A percentile compares a stretch with the other conserved stretches of the same genome.
phyloP scores from a whole-genome alignment of 768 basidiomycete genomes.

The Podaxis sp. region DNA sequence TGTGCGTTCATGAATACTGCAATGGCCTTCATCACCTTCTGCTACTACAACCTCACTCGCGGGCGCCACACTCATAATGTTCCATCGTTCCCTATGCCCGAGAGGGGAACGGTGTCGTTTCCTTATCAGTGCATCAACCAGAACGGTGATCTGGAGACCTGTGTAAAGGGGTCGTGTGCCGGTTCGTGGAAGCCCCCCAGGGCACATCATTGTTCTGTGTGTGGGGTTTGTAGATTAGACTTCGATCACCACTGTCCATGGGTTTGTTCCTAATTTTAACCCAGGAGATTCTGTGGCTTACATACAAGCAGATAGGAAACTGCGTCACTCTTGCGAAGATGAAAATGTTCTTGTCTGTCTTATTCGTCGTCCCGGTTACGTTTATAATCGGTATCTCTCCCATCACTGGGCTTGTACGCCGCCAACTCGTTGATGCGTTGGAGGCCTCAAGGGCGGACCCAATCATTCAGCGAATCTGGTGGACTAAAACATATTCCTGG shows the following conservation, averaged over 20 bases:
- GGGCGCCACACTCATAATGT: constrained; percentile 34
- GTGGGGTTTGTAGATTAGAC: constrained; percentile 40
- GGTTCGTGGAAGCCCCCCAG: constrained; percentile 43
- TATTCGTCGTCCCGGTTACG: constrained; percentile 30
- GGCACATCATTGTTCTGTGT: constrained; percentile 43
- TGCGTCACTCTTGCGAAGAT: constrained; percentile 38
- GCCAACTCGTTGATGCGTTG: constrained; percentile 29
- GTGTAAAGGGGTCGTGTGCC: constrained; percentile 31
- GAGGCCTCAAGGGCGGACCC: constrained; percentile 25
- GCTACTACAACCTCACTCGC: constrained; percentile 33
- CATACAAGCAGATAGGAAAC: constrained; percentile 33
- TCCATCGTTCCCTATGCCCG: constrained; percentile 28
- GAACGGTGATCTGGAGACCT: constrained; percentile 32
- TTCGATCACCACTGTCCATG: constrained; percentile 50
- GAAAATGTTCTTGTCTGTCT: constrained; percentile 33
- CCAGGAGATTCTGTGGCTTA: not conserved
- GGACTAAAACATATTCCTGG: constrained; percentile 44
- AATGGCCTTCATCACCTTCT: constrained; percentile 23
- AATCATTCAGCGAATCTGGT: constrained; percentile 34
- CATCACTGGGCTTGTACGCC: constrained; percentile 22
- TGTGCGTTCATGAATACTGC: constrained; percentile 24
- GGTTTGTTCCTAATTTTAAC: constrained; percentile 25
- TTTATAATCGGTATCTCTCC: constrained; percentile 29
- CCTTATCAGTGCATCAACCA: constrained; percentile 38
- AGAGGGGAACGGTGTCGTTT: constrained; percentile 28